These are phyloP conservation scores for Candida smagusa DNA, from an alignment of 1,139 yeast genomes.

Conservation along the genomic window DNA sequence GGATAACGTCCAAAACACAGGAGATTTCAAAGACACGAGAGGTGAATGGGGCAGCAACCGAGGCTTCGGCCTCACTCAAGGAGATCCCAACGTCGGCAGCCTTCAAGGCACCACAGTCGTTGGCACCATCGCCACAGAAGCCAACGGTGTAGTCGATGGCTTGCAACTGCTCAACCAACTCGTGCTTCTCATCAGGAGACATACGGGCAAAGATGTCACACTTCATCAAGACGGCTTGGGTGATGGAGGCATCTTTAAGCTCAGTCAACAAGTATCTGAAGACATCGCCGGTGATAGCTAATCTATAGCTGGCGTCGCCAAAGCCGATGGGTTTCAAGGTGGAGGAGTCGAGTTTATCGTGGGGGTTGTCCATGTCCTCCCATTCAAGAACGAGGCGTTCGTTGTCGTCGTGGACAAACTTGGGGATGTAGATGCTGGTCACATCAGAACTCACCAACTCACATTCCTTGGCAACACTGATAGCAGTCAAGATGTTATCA, in stretches of 20 bases:
- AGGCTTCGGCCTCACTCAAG: conserved; percentile 94
- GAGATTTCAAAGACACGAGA: conserved; percentile 86
- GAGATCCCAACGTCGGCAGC: conserved; percentile 98
- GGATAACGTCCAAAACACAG: conserved; percentile 85
- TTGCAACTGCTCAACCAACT: conserved; percentile 84
- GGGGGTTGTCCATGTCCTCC: conserved; percentile 63
- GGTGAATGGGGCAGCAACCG: conserved; percentile 98
- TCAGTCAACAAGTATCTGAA: conserved; percentile 73
- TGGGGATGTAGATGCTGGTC: conserved; percentile 65
- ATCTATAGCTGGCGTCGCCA: conserved; percentile 42
- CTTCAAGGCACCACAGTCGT: conserved; percentile 96
- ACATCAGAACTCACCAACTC: conserved; percentile 50
- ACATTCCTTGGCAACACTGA: conserved; percentile 88
- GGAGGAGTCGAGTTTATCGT: conserved; percentile 52
- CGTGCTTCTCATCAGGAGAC: conserved; percentile 99
- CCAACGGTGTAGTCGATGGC: conserved; percentile 87
- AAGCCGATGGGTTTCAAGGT: conserved; percentile 53
- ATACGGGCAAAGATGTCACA: conserved; percentile 87
- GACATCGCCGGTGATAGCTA: conserved; percentile 91
- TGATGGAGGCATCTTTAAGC: conserved; percentile 34
- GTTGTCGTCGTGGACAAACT: conserved; percentile 38
- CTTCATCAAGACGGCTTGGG: conserved; percentile 64
- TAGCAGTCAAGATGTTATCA: conserved; percentile 89
- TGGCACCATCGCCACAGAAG: conserved; percentile 96
- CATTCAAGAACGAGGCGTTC: conserved; percentile 27